A percentile compares a stretch with the other conserved stretches of the same genome.
Conservation (phyloP, 108 stramenopile species). For the Thalassiosira profunda region DNA sequence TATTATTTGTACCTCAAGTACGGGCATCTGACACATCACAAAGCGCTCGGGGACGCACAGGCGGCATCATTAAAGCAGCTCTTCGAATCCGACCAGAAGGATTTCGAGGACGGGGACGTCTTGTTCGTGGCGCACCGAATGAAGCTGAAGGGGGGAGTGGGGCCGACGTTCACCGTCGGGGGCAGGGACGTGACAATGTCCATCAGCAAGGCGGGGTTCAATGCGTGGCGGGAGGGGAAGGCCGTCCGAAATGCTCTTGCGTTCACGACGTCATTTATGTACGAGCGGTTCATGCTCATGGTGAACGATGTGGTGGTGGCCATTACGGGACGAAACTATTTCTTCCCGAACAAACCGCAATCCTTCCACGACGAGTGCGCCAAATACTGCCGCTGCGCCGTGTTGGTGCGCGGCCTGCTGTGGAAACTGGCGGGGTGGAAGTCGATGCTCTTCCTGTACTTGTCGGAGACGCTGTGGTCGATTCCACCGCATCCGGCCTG, state of each 20-base stretch:
- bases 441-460: slow-evolving; percentile 62
- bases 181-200: slow-evolving; percentile 49
- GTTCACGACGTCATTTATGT: slow-evolving; percentile 67
- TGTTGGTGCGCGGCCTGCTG: slow-evolving; percentile 43
- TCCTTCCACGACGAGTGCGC: slow-evolving; percentile 76
- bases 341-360: slow-evolving; percentile 81
- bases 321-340: slow-evolving; percentile 66
- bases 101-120: slow-evolving; percentile 88
- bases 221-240: slow-evolving; percentile 51
- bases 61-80: slow-evolving; percentile 52
- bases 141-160: slow-evolving; percentile 72
- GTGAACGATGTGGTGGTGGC: slow-evolving; percentile 77
- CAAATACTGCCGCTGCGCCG: slow-evolving; percentile 63
- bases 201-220: slow-evolving; percentile 70
- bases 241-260: slow-evolving; percentile 52
- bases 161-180: slow-evolving; percentile 52
- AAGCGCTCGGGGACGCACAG: slow-evolving; percentile 58
- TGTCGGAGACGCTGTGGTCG: slow-evolving; percentile 77
- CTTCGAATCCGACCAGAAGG: slow-evolving; percentile 61
- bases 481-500: slow-evolving; percentile 85
- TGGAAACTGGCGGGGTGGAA: slow-evolving; percentile 68
- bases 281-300: slow-evolving; percentile 68
- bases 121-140: slow-evolving; percentile 86
- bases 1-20: slow-evolving; percentile 79
- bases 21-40: slow-evolving; percentile 83